Percentiles rank a stretch among this genome's conserved stretches.
Evolutionary conservation across 2,329 filamentous ascomycete genomes (phyloP).

Genomic region (Cladorrhinum sp.): DNA sequence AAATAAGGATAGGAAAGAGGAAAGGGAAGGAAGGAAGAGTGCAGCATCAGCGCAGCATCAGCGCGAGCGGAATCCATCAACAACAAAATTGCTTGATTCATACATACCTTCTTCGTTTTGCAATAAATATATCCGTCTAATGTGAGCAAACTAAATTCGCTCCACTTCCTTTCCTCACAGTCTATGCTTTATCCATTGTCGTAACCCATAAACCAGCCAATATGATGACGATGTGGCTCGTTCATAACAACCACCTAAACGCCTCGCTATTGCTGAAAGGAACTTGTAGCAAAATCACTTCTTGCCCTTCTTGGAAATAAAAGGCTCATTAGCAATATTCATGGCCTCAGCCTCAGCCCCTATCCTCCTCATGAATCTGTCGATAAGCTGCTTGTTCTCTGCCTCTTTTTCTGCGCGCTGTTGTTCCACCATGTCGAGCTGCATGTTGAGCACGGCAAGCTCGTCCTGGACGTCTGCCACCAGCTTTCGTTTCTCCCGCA

Average conservation of each 20-base stretch:
- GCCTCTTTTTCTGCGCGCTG: slow-evolving; percentile 66
- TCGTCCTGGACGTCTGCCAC: slow-evolving; percentile 91
- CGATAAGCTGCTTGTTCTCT: slow-evolving; percentile 86
- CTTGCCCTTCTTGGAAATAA: slow-evolving; percentile 18
- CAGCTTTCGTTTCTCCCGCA: slow-evolving; percentile 78
- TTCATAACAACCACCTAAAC: slow-evolving; percentile 1
- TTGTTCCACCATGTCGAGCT: slow-evolving; percentile 83
- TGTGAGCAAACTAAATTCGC: neutral
- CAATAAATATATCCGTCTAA: neutral
- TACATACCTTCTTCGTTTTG: slow-evolving; percentile 8
- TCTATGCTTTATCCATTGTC: neutral
- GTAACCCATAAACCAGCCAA: too few species aligned
- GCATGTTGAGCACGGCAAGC: slow-evolving; percentile 79
- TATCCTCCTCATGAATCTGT: slow-evolving; percentile 88
- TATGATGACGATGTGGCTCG: too few species aligned
- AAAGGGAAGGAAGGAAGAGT: slow-evolving; percentile 5
- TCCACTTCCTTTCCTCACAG: neutral
- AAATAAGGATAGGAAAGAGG: neutral
- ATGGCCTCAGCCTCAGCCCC: slow-evolving; percentile 82
- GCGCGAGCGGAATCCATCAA: neutral
- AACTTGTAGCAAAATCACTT: neutral
- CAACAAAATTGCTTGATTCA: neutral
- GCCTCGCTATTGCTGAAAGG: neutral
- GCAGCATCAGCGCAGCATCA: neutral
- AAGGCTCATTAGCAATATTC: slow-evolving; percentile 63